Evolutionary conservation across 2,329 filamentous ascomycete species (phyloP), one percentile per base, ranked within the genome.

Genomic region (Colletotrichum sublineola): DNA sequence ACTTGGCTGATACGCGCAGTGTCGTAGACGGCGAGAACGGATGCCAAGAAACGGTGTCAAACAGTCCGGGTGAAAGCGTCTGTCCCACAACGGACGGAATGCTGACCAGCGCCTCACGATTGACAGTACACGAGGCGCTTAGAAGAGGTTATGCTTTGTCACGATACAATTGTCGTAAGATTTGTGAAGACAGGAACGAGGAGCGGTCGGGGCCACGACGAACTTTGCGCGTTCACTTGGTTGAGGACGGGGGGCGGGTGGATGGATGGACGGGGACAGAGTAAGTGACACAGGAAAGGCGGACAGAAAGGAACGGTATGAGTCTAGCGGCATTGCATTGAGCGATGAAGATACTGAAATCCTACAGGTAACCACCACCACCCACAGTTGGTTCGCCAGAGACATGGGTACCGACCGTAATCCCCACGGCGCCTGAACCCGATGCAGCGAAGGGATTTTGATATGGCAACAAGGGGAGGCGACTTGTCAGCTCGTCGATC

Each of bases 401-500:
- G 53, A 61, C 67, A 55, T 46, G 38, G 57, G 18, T 46, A 42
- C 42, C 29, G 15, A 29, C 31, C 6, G 14, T 12, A 24, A 18
- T 48, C 50, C 46, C 40, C 53, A 52, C 48, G 62, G 56, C 40
- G 67, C 55, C 70, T n/a, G 70, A 56, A 65, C 70, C 66, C 60
- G 66, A 72, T 69, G 48, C 55, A 53, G 65, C 42, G 66, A 33
- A 31, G 61, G 62, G 56, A 66, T 52, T 68, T 63, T 56, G 61
- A 71, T 31, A 73, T 71, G 36, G 66, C 50, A 52, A 52, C 29
- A 53, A 44, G 31, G 15, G 67, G 62, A 63, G 67, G 50, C 29
- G 71, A 71, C 40, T 73, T 62, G 71, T 73, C 40, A 73, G 71
- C 68, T 15, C 58, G 71, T 56, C 65, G 71, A 73, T 73, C 67